Percentiles rank a stretch among this genome's conserved stretches.
phyloP scores from a whole-genome alignment of 257 asterid species.

The Petunia secreta region DNA sequence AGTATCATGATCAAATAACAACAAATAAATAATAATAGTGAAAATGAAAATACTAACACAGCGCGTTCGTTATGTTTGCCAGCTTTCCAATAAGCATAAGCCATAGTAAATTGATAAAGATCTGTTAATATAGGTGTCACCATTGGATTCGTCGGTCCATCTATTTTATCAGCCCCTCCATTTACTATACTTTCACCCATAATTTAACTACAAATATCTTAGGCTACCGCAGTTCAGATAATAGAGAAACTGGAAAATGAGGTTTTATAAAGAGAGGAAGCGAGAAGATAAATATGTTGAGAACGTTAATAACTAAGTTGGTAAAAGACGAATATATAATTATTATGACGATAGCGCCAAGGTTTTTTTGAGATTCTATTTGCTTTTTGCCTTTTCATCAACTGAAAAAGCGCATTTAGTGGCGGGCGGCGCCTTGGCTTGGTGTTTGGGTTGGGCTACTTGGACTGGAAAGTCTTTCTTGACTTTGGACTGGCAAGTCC shows the following conservation, averaged over 20 bases:
- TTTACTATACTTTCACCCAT: constrained; percentile 47
- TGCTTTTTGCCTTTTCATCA: background rate
- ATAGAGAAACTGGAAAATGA: constrained; percentile 22
- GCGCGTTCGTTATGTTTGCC: constrained; percentile 89
- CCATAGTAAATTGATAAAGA: constrained; percentile 98
- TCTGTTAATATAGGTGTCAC: constrained; percentile 96
- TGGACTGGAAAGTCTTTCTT: background rate
- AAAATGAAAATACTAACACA: constrained; percentile 52
- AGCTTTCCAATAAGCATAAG: constrained; percentile 98
- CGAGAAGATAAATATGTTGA: constrained; percentile 24
- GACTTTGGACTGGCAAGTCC: background rate
- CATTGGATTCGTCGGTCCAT: constrained; percentile 92
- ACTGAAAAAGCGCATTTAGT: background rate
- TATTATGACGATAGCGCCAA: constrained; percentile 9
- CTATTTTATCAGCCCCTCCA: constrained; percentile 46
- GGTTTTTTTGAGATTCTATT: background rate
- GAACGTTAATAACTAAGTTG: constrained; percentile 37
- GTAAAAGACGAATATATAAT: background rate
- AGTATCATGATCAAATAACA: too few relatives aligned
- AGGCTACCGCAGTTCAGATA: constrained; percentile 22
- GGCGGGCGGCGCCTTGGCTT: background rate
- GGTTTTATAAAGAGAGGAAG: constrained; percentile 7
- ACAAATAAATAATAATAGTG: background rate
- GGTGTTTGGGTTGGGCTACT: constrained; percentile 15
- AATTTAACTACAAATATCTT: constrained; percentile 13